Evolutionary conservation across 2,329 filamentous ascomycete species (phyloP).

Genomic region (Exophiala xenobiotica): DNA sequence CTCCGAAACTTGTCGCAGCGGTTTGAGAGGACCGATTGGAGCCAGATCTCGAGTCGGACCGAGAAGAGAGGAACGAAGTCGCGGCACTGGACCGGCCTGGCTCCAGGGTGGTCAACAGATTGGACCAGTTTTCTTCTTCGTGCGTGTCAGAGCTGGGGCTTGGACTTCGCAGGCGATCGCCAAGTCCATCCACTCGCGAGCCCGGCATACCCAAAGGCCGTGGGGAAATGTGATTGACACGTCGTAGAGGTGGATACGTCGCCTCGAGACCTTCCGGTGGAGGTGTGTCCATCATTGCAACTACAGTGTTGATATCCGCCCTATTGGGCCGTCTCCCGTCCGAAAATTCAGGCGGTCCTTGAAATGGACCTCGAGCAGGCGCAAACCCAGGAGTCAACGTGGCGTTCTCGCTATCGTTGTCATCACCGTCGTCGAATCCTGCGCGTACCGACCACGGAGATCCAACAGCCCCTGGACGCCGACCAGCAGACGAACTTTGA

Average conservation of each 20-base stretch:
- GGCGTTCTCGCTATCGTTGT: conserved; percentile 13
- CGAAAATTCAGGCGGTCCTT: conserved; percentile 2
- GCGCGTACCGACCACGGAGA: conserved; percentile 1
- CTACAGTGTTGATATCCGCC: conserved; percentile 11
- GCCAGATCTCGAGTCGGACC: conserved; percentile 43
- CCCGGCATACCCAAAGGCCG: conserved; percentile 21
- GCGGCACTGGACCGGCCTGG: conserved; percentile 79
- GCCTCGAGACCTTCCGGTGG: conserved; percentile 21
- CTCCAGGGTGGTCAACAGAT: conserved; percentile 73
- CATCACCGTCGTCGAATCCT: conserved; percentile 10
- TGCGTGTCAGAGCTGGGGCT: conserved; percentile 51
- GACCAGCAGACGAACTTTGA: conserved; percentile 4
- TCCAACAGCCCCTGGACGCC: neutral
- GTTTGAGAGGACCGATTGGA: conserved; percentile 36
- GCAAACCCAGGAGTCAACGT: conserved; percentile 43
- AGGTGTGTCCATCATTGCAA: conserved; percentile 18
- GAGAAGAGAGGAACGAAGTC: conserved; percentile 75
- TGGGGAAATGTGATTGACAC: conserved; percentile 36
- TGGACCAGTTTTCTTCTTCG: conserved; percentile 70
- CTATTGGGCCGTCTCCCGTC: neutral
- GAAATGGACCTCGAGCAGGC: conserved; percentile 37
- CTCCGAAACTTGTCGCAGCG: conserved; percentile 31
- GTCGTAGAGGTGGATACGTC: conserved; percentile 30
- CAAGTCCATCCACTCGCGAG: conserved; percentile 65
- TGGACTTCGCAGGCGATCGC: conserved; percentile 80